Base-by-base conservation (phyloP, 2,329 filamentous ascomycete species). In the Colletotrichum liriopes region DNA sequence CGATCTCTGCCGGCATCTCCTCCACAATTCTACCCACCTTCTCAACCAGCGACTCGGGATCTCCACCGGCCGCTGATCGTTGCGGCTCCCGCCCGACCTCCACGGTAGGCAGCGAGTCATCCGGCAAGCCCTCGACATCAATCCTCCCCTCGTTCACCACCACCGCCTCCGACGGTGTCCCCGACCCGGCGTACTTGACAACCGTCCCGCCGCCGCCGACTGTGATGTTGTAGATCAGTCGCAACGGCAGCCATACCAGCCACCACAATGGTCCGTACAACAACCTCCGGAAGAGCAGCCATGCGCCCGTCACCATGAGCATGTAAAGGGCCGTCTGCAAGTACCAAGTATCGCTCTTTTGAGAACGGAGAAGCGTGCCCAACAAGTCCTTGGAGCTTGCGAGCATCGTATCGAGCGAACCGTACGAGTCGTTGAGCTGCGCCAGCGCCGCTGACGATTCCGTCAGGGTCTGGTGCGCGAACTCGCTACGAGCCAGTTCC, bases 321-420 rank as follows among this genome's bases (percentile, higher is more conserved):
- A 98, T 87, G 80, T 95, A 97, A 75, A 98, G 91, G 2, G 95
- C 91, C 47, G 94, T 97, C 82, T 96, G 93, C 43, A 99, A 89
- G 80, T 99, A 99, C 96, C 96, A 99, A 2, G 95, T 98, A 80
- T 99, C 96, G 75, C 93, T 96, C 87, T 99, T 99, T 80, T 97
- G 94, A 74, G 94, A 96, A 73, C 91, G 90, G 58, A 98, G 84
- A 56, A 99, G 86, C 23, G 94, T 94, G 8, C 91, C 90, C 9
- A 98, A 89, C 23, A 99, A 86, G 67, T 91, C 92, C 75, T 90
- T 89, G 56, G 93, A 95, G 68, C 90, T 93, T 3, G 89, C 87
- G 47, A 99, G 87, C 79, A 98, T 88, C 16, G 90, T 89, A 77
- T 96, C 94, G 6, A 98, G 89, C 61, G 91, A 91, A 26, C 87